Evolutionary conservation across 164 flowering plant species (phyloP).

Genomic region (Chimonanthus salicifolius): DNA sequence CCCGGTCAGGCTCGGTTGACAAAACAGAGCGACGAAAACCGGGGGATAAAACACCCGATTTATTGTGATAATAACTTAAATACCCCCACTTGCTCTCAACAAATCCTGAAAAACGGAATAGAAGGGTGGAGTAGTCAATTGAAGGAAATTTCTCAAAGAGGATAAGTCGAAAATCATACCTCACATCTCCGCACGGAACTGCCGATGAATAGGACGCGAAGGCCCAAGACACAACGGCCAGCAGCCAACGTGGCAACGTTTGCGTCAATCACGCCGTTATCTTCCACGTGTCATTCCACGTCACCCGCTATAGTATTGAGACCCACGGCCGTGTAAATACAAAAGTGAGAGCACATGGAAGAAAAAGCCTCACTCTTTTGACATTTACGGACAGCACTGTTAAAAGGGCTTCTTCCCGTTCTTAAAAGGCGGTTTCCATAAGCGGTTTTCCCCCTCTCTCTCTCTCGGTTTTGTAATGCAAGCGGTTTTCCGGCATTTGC

Average conservation of each 20-base stretch:
- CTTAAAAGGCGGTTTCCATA: background rate
- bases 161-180: too few species aligned
- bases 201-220: too few species aligned
- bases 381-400: background rate
- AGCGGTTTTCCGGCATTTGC: background rate
- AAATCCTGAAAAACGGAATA: too few species aligned
- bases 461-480: background rate
- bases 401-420: too few species aligned
- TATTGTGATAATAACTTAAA: too few species aligned
- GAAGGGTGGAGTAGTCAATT: too few species aligned
- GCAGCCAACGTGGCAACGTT: background rate
- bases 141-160: too few species aligned
- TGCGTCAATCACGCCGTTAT: constrained; percentile 5
- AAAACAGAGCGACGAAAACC: too few species aligned
- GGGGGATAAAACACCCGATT: too few species aligned
- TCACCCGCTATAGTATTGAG: background rate
- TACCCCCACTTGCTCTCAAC: too few species aligned
- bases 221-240: background rate
- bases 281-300: constrained; percentile 2
- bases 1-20: too few species aligned
- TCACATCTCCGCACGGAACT: too few species aligned
- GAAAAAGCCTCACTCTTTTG: background rate
- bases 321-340: background rate
- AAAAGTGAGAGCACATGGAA: background rate
- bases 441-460: background rate